Evolutionary conservation across 495 filamentous ascomycete species (phyloP).

Genomic region (Penicillium turbatum): DNA sequence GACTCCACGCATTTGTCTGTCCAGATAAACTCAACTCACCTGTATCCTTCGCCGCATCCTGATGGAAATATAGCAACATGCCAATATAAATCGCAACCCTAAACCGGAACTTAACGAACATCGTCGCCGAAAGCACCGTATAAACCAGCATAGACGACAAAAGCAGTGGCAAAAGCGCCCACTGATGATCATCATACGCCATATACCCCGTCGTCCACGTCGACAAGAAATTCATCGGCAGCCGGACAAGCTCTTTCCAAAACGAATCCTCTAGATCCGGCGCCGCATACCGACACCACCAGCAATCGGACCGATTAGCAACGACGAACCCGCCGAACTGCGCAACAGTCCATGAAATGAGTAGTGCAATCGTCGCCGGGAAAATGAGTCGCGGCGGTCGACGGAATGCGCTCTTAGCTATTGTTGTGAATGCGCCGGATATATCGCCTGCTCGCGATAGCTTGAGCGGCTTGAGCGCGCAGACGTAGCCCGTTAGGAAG

Average conservation of each 20-base stretch:
- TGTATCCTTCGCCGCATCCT: constrained; percentile 32
- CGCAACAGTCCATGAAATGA: constrained; percentile 58
- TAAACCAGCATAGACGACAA: constrained; percentile 61
- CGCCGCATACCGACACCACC: constrained; percentile 57
- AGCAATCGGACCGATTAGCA: constrained; percentile 54
- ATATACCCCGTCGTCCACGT: constrained; percentile 59
- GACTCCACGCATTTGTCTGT: too few species aligned
- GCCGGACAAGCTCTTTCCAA: constrained; percentile 34
- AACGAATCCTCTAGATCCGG: constrained; percentile 42
- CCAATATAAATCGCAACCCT: constrained; percentile 52
- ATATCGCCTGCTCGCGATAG: constrained; percentile 52
- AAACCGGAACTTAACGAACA: constrained; percentile 53
- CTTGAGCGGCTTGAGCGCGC: constrained; percentile 62
- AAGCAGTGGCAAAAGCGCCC: constrained; percentile 60
- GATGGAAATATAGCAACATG: constrained; percentile 53
- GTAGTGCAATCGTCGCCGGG: constrained; percentile 55
- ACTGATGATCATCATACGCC: constrained; percentile 62
- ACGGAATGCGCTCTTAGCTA: constrained; percentile 61
- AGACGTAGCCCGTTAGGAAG: constrained; percentile 66
- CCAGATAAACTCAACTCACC: too few species aligned
- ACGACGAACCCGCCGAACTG: constrained; percentile 57
- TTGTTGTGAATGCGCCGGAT: constrained; percentile 47
- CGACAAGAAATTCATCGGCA: constrained; percentile 50
- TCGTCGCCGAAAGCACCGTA: constrained; percentile 51
- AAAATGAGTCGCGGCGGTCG: constrained; percentile 60